Base-by-base conservation (phyloP, 2,329 filamentous ascomycete genomes). In the Monosporascus sp. region DNA sequence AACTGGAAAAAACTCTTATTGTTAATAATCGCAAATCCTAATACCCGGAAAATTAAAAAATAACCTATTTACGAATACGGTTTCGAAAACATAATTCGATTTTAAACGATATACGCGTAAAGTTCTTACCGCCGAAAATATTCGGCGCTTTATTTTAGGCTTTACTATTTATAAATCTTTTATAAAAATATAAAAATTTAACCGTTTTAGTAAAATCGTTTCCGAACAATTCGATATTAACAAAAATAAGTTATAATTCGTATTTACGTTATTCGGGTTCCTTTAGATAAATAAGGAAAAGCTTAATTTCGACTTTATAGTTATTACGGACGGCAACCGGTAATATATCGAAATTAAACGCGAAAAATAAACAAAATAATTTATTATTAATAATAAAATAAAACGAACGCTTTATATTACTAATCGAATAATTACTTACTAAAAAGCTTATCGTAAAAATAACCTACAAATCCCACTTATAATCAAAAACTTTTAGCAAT, bases 401-500 rank as follows among this genome's bases (percentile, higher is more conserved):
- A 59, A 55, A 49, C 63, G 63, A n/a, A 55, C 64, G 54, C 57
- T 48, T 54, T 72, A 63, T 51, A 64, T 74, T 53, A 62, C 64
- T 48, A 67, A 71, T 55, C 65, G 69, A 52, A 72, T 68, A 37
- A 76, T 72, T 22, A 76, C 68, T 18, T 77, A 67, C 49, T 78
- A 68, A 72, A 73, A 71, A 65, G 74, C 68, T 9, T 60, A 76
- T 66, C 64, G 51, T 39, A 61, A 75, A 48, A 64, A 54, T 42
- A 58, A 73, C 39, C 54, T 57, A 18, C 15, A 61, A 31, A 62
- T 49, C 22, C 63, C 60, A 3, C 63, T 78, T 56, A 67, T 77
- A n/a, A 66, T 78, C 51, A 79, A 78, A 56, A 70, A 75, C 54
- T 75, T 68, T 3, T 77, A 68, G 72, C 70, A 78, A 50, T 72